Evolutionary conservation across 2,329 filamentous ascomycete genomes (phyloP).

Genomic region (Aspergillus sp.): DNA sequence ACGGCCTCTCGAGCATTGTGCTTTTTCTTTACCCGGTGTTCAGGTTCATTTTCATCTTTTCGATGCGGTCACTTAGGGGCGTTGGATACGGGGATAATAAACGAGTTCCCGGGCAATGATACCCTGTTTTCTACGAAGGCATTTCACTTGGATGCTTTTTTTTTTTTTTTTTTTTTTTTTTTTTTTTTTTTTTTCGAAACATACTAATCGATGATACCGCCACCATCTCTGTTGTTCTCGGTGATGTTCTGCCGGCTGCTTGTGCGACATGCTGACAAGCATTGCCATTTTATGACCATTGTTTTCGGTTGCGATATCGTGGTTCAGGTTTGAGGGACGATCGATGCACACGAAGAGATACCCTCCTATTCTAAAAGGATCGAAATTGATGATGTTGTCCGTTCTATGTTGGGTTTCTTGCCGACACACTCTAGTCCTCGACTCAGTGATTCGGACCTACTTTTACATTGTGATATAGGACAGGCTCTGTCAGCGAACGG

Average conservation of each 20-base stretch:
- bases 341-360: slow-evolving; percentile 36
- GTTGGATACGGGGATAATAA: slow-evolving; percentile 46
- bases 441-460: not conserved
- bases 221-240: slow-evolving; percentile 17
- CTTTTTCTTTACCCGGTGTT: slow-evolving; percentile 22
- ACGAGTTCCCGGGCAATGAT: slow-evolving; percentile 49
- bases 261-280: slow-evolving; percentile 21
- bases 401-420: not conserved
- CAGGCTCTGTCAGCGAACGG: slow-evolving; percentile 1
- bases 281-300: slow-evolving; percentile 15
- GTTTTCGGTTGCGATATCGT: slow-evolving; percentile 20
- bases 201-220: slow-evolving; percentile 31
- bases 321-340: slow-evolving; percentile 22
- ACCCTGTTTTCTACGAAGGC: slow-evolving; percentile 38
- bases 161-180: not conserved
- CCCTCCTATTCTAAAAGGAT: slow-evolving; percentile 30
- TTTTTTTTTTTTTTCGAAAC: slow-evolving; percentile 21
- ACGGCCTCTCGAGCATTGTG: slow-evolving; percentile 7
- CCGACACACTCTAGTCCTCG: not conserved
- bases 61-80: slow-evolving; percentile 28
- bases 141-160: slow-evolving; percentile 20
- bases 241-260: slow-evolving; percentile 4
- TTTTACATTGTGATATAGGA: slow-evolving; percentile 1
- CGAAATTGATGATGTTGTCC: slow-evolving; percentile 19
- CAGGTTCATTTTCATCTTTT: slow-evolving; percentile 2